Percentiles rank a stretch among this genome's conserved stretches.
Conservation (phyloP, 805 yeast species). For the Candida parachauliodes region DNA sequence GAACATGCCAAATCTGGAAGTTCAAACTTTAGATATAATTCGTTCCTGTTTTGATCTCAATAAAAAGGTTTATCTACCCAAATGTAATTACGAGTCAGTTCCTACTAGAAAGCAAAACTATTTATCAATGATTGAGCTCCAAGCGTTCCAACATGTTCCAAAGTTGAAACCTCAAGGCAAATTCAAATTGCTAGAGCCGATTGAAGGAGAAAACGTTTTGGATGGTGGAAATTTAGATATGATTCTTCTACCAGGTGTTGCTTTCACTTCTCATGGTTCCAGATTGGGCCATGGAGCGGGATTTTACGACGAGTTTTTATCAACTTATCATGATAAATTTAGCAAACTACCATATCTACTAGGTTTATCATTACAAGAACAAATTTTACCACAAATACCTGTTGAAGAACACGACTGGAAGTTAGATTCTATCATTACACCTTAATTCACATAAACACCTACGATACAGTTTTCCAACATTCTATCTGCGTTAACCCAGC, state of each 20-base stretch:
- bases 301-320: constrained; percentile 68
- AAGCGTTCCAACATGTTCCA: constrained; percentile 37
- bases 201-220: constrained; percentile 24
- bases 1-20: constrained; percentile 73
- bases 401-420: constrained; percentile 60
- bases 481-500: constrained; percentile 79
- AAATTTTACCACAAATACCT: constrained; percentile 52
- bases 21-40: constrained; percentile 57
- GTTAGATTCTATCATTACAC: constrained; percentile 51
- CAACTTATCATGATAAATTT: constrained; percentile 16
- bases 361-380: constrained; percentile 67
- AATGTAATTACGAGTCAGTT: constrained; percentile 33
- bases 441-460: constrained; percentile 45
- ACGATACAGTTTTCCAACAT: constrained; percentile 75
- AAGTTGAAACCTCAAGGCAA: constrained; percentile 62
- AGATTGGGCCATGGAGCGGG: constrained; percentile 94
- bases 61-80: constrained; percentile 58
- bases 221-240: constrained; percentile 51
- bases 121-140: constrained; percentile 56
- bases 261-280: constrained; percentile 50
- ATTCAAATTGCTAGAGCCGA: constrained; percentile 68
- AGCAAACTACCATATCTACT: constrained; percentile 41
- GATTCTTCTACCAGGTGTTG: constrained; percentile 82
- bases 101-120: constrained; percentile 34
- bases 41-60: constrained; percentile 44